These are phyloP conservation scores for Pilasporangium apinafurcum DNA, from an alignment of 352 stramenopile genomes.

Conservation along the genomic window DNA sequence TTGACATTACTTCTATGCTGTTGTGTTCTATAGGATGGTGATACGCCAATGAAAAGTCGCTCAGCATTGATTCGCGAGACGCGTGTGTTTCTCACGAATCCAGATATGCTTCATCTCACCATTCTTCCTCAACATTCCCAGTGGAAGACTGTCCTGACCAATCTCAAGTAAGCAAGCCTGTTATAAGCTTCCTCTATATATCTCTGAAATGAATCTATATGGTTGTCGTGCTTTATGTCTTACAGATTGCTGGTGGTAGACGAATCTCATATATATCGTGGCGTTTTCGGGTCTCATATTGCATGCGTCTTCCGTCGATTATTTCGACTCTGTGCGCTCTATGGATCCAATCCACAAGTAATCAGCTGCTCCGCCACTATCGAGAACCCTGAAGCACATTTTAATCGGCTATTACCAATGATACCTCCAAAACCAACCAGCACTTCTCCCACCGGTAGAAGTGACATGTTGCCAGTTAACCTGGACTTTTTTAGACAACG, in stretches of 20 bases:
- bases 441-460: background rate
- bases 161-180: conserved; percentile 82
- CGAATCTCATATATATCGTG: conserved; percentile 94
- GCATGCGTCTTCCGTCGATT: conserved; percentile 88
- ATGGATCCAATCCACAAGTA: conserved; percentile 83
- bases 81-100: conserved; percentile 98
- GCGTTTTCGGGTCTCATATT: conserved; percentile 80
- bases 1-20: background rate
- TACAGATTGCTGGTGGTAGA: conserved; percentile 72
- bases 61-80: conserved; percentile 76
- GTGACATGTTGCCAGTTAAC: conserved; percentile 14
- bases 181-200: background rate
- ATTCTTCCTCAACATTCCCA: conserved; percentile 91
- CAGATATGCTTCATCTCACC: conserved; percentile 97
- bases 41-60: conserved; percentile 89
- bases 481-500: conserved; percentile 63
- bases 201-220: background rate
- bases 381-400: conserved; percentile 89
- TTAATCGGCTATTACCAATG: conserved; percentile 83
- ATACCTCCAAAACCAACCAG: conserved; percentile 18
- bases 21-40: conserved; percentile 80
- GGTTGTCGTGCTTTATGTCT: background rate
- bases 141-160: conserved; percentile 87
- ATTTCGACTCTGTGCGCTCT: conserved; percentile 82
- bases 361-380: conserved; percentile 97